A percentile compares a stretch with the other conserved stretches of the same genome.
phyloP scores from a whole-genome alignment of 2,329 filamentous ascomycete species.

The Colletotrichum sp. region DNA sequence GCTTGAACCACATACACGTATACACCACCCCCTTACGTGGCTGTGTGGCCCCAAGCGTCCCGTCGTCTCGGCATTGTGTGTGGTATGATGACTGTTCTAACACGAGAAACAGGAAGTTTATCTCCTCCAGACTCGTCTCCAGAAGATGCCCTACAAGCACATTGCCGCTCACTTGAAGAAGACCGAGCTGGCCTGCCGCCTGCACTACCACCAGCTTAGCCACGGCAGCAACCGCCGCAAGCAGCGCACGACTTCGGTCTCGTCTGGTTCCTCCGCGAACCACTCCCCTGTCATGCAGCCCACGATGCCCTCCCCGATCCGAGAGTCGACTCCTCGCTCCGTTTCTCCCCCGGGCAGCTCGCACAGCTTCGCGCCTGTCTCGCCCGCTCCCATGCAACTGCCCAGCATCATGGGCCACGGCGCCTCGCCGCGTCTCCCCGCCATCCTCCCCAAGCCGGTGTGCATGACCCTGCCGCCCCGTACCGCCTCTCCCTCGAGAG shows the following conservation, averaged over 20 bases:
- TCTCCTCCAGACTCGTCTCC: slow-evolving; percentile 80
- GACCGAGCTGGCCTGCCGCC: slow-evolving; percentile 84
- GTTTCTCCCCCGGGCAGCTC: slow-evolving; percentile 52
- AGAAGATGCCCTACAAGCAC: slow-evolving; percentile 92
- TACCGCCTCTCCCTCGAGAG: slow-evolving; percentile 37
- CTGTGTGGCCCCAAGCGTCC: not conserved
- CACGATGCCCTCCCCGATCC: slow-evolving; percentile 55
- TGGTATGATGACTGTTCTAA: not conserved
- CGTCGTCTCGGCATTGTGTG: not conserved
- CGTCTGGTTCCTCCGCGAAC: slow-evolving; percentile 64
- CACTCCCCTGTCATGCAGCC: slow-evolving; percentile 56
- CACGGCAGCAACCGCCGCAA: slow-evolving; percentile 83
- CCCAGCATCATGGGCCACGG: slow-evolving; percentile 57
- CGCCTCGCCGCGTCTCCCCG: slow-evolving; percentile 57
- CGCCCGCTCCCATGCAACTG: slow-evolving; percentile 54
- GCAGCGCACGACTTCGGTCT: slow-evolving; percentile 70
- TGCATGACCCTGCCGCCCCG: slow-evolving; percentile 50
- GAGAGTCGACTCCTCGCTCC: slow-evolving; percentile 52
- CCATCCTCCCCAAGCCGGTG: slow-evolving; percentile 71
- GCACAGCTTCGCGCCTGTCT: slow-evolving; percentile 48
- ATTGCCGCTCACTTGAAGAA: slow-evolving; percentile 86
- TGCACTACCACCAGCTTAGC: slow-evolving; percentile 86
- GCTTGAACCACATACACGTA: not conserved
- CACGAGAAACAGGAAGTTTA: slow-evolving; percentile 70
- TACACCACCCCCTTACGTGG: not conserved